phyloP scores from a whole-genome alignment of 371 early-diverging fungal species.

The Mucor sp. region DNA sequence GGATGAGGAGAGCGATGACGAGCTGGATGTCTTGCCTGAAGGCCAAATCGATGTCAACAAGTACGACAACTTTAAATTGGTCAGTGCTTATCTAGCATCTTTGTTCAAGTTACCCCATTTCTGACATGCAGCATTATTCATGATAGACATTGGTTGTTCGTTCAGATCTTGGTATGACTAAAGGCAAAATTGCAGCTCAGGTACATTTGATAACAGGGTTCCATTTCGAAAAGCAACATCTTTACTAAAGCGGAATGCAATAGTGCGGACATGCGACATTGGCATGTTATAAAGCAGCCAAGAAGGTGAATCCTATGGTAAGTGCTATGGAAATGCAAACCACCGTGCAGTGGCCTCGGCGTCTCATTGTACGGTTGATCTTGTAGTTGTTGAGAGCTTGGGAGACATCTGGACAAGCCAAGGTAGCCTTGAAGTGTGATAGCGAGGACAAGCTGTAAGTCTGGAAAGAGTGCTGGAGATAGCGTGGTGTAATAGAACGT shows the following conservation, averaged over 20 bases:
- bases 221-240: neutral
- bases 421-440: conserved; percentile 82
- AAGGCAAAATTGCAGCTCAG: conserved; percentile 96
- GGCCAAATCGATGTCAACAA: conserved; percentile 31
- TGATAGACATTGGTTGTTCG: conserved; percentile 78
- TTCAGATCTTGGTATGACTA: conserved; percentile 92
- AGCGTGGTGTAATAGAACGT: neutral
- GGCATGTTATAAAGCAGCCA: conserved; percentile 78
- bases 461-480: neutral
- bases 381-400: conserved; percentile 68
- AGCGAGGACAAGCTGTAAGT: conserved; percentile 81
- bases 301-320: conserved; percentile 59
- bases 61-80: conserved; percentile 56
- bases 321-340: neutral
- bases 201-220: conserved; percentile 21
- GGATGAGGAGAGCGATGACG: conserved; percentile 33
- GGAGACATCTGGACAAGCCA: conserved; percentile 85
- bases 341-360: neutral
- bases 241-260: neutral
- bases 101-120: neutral
- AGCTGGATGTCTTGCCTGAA: conserved; percentile 38
- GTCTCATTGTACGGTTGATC: neutral
- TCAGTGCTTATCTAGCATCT: neutral
- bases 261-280: conserved; percentile 94
- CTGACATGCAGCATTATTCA: neutral